Conservation (phyloP, 495 filamentous ascomycete genomes). For the Penicillium psychrofluorescens region DNA sequence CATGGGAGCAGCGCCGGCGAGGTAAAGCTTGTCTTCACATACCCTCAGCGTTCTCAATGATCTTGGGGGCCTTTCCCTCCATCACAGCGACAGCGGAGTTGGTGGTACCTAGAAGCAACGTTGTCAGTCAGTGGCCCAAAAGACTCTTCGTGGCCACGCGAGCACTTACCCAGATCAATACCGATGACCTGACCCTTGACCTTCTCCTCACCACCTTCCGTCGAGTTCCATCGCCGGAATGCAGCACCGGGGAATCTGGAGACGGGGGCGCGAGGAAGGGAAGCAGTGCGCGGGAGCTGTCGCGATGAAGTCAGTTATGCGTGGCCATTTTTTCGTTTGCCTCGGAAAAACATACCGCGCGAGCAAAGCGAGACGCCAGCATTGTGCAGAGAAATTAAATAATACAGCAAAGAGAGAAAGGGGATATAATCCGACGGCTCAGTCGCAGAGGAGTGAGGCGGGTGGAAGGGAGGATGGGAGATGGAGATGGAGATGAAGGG, state of each 20-base stretch:
- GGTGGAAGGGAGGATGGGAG: slow-evolving; percentile 20
- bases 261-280: slow-evolving; percentile 42
- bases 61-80: slow-evolving; percentile 91
- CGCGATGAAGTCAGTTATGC: slow-evolving; percentile 17
- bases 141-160: slow-evolving; percentile 1
- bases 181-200: slow-evolving; percentile 95
- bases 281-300: slow-evolving; percentile 38
- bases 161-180: slow-evolving; percentile 88
- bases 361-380: slow-evolving; percentile 48
- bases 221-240: slow-evolving; percentile 74
- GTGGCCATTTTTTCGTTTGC: slow-evolving; percentile 4
- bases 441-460: slow-evolving; percentile 28
- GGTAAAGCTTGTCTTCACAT: slow-evolving; percentile 28
- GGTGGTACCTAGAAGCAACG: slow-evolving; percentile 64
- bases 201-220: slow-evolving; percentile 74
- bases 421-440: slow-evolving; percentile 30
- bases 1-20: slow-evolving; percentile 4
- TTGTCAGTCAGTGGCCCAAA: slow-evolving; percentile 11
- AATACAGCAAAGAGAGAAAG: slow-evolving; percentile 32
- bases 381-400: slow-evolving; percentile 39
- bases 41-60: slow-evolving; percentile 98
- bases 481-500: slow-evolving; percentile 18
- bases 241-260: slow-evolving; percentile 49
- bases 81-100: slow-evolving; percentile 97
- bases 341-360: slow-evolving; percentile 56